These are phyloP conservation scores for Coniochaeta hoffmannii DNA, from an alignment of 2,329 filamentous ascomycete species.

Conservation along the genomic window DNA sequence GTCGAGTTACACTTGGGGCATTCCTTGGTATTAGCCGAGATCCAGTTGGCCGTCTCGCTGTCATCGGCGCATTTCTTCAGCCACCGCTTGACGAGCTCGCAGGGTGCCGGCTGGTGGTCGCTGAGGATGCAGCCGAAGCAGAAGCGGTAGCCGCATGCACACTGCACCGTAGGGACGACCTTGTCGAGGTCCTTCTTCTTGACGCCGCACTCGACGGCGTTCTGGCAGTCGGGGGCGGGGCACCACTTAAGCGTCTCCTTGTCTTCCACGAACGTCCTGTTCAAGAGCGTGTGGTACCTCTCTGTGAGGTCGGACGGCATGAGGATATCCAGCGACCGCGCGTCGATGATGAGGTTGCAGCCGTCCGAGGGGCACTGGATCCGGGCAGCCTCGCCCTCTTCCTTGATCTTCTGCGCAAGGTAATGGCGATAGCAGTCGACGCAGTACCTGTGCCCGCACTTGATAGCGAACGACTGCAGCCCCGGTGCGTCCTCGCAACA, in stretches of 20 bases:
- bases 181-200: conserved; percentile 81
- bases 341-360: conserved; percentile 87
- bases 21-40: conserved; percentile 97
- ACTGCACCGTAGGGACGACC: conserved; percentile 85
- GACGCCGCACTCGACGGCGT: conserved; percentile 80
- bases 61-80: conserved; percentile 98
- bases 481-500: conserved; percentile 83
- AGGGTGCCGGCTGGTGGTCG: conserved; percentile 92
- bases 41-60: conserved; percentile 98
- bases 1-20: conserved; percentile 94
- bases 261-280: conserved; percentile 93
- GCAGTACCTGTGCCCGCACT: conserved; percentile 90
- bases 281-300: conserved; percentile 79
- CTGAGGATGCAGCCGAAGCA: conserved; percentile 89
- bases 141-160: conserved; percentile 77
- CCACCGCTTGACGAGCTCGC: conserved; percentile 87
- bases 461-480: conserved; percentile 83
- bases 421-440: conserved; percentile 90
- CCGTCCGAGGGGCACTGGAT: conserved; percentile 88
- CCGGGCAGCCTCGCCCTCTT: conserved; percentile 88
- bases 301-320: conserved; percentile 47
- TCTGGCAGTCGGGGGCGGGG: conserved; percentile 93
- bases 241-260: conserved; percentile 96
- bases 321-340: conserved; percentile 76
- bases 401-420: conserved; percentile 82